Percentiles rank a stretch among this genome's conserved stretches.
These are phyloP conservation scores for Colletotrichum ledebouriae DNA, from an alignment of 2,329 filamentous ascomycete species.

Conservation along the genomic window DNA sequence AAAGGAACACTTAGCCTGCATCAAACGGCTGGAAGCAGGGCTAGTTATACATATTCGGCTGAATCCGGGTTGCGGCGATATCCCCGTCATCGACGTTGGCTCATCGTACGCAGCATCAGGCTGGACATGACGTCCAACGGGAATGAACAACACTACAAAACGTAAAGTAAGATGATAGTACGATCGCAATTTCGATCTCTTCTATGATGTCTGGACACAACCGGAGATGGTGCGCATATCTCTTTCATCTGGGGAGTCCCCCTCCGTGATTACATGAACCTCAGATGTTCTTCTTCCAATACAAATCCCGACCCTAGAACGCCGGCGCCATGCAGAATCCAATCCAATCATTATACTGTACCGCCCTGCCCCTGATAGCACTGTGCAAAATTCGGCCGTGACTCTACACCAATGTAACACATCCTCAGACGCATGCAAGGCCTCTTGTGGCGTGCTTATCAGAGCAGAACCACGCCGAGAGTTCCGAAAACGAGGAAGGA, in stretches of 20 bases:
- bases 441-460: background rate
- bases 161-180: background rate
- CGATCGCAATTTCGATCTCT: background rate
- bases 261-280: background rate
- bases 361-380: constrained; percentile 2
- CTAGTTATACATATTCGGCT: background rate
- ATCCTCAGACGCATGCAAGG: background rate
- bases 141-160: constrained; percentile 5
- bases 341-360: constrained; percentile 13
- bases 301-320: constrained; percentile 14
- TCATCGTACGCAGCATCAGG: no score
- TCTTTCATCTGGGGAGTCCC: background rate
- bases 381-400: constrained; percentile 27
- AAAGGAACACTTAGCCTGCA: no score
- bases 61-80: no score
- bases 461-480: constrained; percentile 24
- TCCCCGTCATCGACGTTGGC: no score
- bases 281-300: background rate
- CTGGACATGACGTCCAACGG: background rate
- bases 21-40: no score
- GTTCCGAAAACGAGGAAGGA: constrained; percentile 28
- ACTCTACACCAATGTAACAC: constrained; percentile 18
- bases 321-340: constrained; percentile 40
- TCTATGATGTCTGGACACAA: background rate
- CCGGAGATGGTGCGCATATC: background rate